Evolutionary conservation across 495 filamentous ascomycete genomes (phyloP), one percentile per base, ranked within the genome.

Genomic region (Daldinia decipiens): DNA sequence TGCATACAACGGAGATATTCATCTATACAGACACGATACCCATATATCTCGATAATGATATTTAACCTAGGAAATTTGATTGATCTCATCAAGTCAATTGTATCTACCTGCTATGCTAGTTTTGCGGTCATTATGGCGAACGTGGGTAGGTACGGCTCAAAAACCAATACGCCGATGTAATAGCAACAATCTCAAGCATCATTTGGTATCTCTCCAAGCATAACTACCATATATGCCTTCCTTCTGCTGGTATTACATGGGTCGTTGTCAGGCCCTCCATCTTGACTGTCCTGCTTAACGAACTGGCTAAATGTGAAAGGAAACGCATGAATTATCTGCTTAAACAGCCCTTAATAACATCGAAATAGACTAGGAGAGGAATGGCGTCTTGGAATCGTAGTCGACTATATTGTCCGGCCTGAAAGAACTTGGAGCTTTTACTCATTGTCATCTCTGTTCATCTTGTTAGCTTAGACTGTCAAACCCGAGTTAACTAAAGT

Each of bases 191-290:
- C 52, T 66, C 40, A 27, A 59, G 58, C 52, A 53, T 67, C 50
- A 64, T 60, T 63, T 72, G 69, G 63, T 72, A 72, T 72, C 69
- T 72, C 59, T 24, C 43, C n/a, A 52, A 60, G 47, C 59, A 62
- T 24, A 71, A 63, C 59, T 56, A 26, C 52, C 29, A 39, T 56
- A 17, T 31, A 47, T 21, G 52, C 4, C 15, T 43, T 58, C n/a
- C 17, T 47, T 57, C 27, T 63, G 34, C 31, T 51, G 53, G n/a
- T 38, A 50, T 56, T 65, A 65, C 56, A 59, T 21, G 39, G 6
- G 5, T 17, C 32, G n/a, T 40, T 40, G 52, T 38, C n/a, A 32
- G 54, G 26, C 17, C 32, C 12, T 13, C 34, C 15, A 32, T 54
- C 56, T 60, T 29, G 21, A 60, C 52, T n/a, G 15, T 29, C 13